Evolutionary conservation across 768 basidiomycete genomes (phyloP).

Genomic region (Auriculariales sp.): DNA sequence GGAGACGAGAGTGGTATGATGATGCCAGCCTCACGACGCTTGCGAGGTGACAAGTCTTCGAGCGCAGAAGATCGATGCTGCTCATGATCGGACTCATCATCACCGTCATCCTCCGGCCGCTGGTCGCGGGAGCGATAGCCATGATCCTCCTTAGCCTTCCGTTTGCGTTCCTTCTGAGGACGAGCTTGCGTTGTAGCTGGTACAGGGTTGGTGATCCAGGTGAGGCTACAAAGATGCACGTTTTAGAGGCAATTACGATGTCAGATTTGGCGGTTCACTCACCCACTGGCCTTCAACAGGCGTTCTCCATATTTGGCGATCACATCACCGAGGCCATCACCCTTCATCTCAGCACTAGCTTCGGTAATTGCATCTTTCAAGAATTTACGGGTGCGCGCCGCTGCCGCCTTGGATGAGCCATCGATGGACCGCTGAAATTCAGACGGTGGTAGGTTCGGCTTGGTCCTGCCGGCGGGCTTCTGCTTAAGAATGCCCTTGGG

Average conservation of each 20-base stretch:
- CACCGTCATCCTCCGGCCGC: background rate
- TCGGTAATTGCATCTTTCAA: too few relatives aligned
- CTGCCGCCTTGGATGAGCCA: background rate
- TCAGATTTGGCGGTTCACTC: background rate
- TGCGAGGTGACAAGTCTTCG: background rate
- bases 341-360: background rate
- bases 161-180: too few relatives aligned
- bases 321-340: background rate
- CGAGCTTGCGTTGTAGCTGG: background rate
- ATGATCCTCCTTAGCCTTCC: too few relatives aligned
- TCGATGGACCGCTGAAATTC: background rate
- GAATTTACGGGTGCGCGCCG: background rate
- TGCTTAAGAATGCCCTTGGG: background rate
- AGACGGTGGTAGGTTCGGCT: background rate
- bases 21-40: background rate
- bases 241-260: background rate
- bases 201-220: background rate
- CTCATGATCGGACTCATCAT: background rate
- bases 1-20: background rate
- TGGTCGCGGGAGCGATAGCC: too few relatives aligned
- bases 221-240: background rate
- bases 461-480: background rate
- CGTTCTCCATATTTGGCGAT: background rate
- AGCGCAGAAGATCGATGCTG: background rate
- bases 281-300: background rate